Evolutionary conservation across 495 filamentous ascomycete species (phyloP).

Genomic region (Penicillium verhagenii): DNA sequence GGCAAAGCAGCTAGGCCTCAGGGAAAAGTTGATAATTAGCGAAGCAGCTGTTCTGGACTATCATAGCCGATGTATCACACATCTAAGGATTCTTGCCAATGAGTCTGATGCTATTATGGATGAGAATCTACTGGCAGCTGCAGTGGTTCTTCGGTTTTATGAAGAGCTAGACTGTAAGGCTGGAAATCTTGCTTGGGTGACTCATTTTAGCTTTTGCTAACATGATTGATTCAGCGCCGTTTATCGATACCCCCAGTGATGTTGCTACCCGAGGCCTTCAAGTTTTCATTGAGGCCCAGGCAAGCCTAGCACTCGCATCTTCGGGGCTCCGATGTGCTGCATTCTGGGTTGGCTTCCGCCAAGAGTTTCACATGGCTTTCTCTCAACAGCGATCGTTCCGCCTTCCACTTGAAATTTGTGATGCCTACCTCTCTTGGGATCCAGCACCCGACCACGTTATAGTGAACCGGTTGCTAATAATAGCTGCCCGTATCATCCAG

Average conservation of each 20-base stretch:
- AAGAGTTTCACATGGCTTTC: slow-evolving; percentile 37
- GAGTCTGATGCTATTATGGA: slow-evolving; percentile 27
- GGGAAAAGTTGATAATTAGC: slow-evolving; percentile 9
- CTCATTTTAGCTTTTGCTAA: too few relatives aligned
- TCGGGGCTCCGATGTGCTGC: slow-evolving; percentile 26
- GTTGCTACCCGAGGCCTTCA: slow-evolving; percentile 21
- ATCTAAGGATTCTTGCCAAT: slow-evolving; percentile 21
- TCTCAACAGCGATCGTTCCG: slow-evolving; percentile 28
- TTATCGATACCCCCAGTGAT: slow-evolving; percentile 18
- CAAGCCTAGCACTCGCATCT: slow-evolving; percentile 9
- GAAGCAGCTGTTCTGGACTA: slow-evolving; percentile 24
- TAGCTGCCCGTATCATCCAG: slow-evolving; percentile 21
- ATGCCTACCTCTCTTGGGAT: slow-evolving; percentile 19
- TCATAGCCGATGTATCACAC: slow-evolving; percentile 19
- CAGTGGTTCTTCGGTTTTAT: slow-evolving; percentile 20
- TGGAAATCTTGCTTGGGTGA: not conserved
- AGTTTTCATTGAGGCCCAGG: slow-evolving; percentile 18
- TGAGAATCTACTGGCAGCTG: slow-evolving; percentile 21
- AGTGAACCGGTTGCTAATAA: slow-evolving; percentile 27
- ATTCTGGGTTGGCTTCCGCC: slow-evolving; percentile 33
- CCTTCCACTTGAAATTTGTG: slow-evolving; percentile 14
- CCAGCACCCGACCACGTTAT: slow-evolving; percentile 25
- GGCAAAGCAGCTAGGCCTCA: slow-evolving; percentile 3
- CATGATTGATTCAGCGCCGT: slow-evolving; percentile 9
- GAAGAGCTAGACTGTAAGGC: slow-evolving; percentile 21